A percentile compares a stretch with the other conserved stretches of the same genome.
phyloP scores from a whole-genome alignment of 169 alveolate genomes.

The Plasmodium fragile region DNA sequence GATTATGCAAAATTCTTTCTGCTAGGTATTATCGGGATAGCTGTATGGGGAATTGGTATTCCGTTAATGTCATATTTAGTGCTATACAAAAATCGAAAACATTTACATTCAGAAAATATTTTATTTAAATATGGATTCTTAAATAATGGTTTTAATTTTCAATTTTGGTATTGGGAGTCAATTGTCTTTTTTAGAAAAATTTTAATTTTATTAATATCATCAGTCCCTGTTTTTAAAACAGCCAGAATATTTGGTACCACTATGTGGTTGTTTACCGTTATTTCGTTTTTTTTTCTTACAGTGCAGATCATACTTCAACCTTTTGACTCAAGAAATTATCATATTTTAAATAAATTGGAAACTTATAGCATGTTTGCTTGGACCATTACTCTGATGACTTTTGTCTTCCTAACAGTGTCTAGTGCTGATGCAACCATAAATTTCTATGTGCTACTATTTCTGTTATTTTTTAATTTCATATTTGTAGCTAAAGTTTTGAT shows the following conservation, averaged over 20 bases:
- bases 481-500: constrained; percentile 74
- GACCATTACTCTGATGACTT: constrained; percentile 83
- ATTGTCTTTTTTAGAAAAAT: constrained; percentile 87
- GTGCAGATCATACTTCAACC: constrained; percentile 87
- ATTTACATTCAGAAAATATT: constrained; percentile 83
- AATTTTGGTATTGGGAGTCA: constrained; percentile 90
- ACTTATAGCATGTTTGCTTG: constrained; percentile 88
- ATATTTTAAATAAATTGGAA: constrained; percentile 85
- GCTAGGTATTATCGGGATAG: constrained; percentile 84
- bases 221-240: constrained; percentile 82
- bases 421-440: constrained; percentile 57
- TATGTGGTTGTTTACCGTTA: constrained; percentile 86
- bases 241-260: constrained; percentile 82
- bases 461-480: constrained; percentile 74
- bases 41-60: constrained; percentile 90
- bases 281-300: constrained; percentile 83
- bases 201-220: constrained; percentile 85
- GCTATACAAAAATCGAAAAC: constrained; percentile 82
- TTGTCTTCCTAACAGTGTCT: constrained; percentile 75
- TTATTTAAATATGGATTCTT: constrained; percentile 88
- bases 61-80: constrained; percentile 86
- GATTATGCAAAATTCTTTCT: constrained; percentile 82
- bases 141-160: constrained; percentile 87
- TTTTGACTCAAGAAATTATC: constrained; percentile 87
- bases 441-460: constrained; percentile 57